Percentiles rank a stretch among this genome's conserved stretches.
phyloP scores from a whole-genome alignment of 2,329 filamentous ascomycete genomes.

The Zasmidium citrigriseum region DNA sequence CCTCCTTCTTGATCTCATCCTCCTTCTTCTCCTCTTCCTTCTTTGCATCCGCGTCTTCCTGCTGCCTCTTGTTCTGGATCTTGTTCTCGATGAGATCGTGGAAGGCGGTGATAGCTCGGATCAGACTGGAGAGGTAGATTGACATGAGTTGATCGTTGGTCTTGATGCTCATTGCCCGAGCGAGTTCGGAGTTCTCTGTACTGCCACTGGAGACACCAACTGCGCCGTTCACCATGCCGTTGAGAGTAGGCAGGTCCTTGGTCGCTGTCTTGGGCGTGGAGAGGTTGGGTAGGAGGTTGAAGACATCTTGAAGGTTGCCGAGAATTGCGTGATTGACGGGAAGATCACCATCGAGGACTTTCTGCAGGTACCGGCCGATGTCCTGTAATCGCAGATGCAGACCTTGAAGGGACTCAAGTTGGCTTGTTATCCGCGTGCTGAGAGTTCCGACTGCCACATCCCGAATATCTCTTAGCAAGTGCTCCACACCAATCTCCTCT shows the following conservation, averaged over 20 bases:
- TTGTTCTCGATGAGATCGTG: conserved; percentile 99
- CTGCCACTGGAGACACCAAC: conserved; percentile 53
- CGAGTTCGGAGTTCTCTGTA: conserved; percentile 76
- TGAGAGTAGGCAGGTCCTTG: conserved; percentile 57
- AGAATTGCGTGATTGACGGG: conserved; percentile 97
- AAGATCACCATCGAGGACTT: conserved; percentile 88
- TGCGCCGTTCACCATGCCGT: conserved; percentile 55
- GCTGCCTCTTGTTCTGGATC: conserved; percentile 96
- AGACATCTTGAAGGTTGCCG: conserved; percentile 97
- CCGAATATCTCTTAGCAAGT: conserved; percentile 94
- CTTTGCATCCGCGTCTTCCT: conserved; percentile 87
- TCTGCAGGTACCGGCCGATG: conserved; percentile 92
- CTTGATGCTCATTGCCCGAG: conserved; percentile 97
- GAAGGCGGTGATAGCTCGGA: conserved; percentile 97
- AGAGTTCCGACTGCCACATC: conserved; percentile 97
- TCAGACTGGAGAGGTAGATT: conserved; percentile 95
- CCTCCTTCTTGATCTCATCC: conserved; percentile 59
- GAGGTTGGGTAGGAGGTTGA: conserved; percentile 96
- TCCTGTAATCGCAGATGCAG: conserved; percentile 92
- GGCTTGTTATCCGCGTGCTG: conserved; percentile 94
- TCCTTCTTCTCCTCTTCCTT: conserved; percentile 66
- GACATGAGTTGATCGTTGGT: conserved; percentile 99
- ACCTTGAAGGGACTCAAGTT: conserved; percentile 94
- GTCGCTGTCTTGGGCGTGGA: conserved; percentile 75
- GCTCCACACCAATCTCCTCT: conserved; percentile 98